Base-by-base conservation (phyloP, 805 yeast genomes). In the Suhomyces vadensis region DNA sequence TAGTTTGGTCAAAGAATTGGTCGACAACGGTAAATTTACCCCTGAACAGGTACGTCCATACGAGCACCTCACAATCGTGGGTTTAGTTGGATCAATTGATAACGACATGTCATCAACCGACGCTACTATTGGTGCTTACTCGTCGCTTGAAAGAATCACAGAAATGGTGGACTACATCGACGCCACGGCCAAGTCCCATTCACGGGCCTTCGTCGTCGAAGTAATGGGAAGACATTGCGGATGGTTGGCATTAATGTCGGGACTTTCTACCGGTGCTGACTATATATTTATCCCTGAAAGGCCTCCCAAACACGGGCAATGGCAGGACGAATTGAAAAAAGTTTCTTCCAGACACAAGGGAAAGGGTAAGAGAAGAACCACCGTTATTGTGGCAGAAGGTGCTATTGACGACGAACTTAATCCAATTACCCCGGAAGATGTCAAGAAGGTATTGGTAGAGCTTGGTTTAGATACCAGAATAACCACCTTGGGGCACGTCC, bases 181-280 rank as follows among this genome's bases (percentile, higher is more conserved):
- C 61, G 89, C 91, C 19, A 86, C 95, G 19, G 95, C 95, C 19
- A 78, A 79, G 41, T 85, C 91, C 1, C 95, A 86, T 63, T 84
- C 89, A 23, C 71, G 95, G 60, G 94, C 92, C 3, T 86, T 86
- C 57, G 87, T 86, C 31, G 82, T 86, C 33, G 95, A 86, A 68
- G 95, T 86, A 14, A 86, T 86, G 95, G 95, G 95, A 48, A 76
- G 95, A 65, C 90, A 86, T 63, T 86, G 95, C 71, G 95, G 95
- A 50, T 86, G 95, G 95, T 73, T 86, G 50, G 92, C 87, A 1
- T 69, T 86, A 49, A 81, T 85, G 85, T 82, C 92, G 13, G 95
- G 94, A 51, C 74, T 86, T 47, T 78, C 89, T 10, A 81, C 89
- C 11, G 81, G 90, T 51, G 92, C 95, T 2, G 95, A 86, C 63